Percentiles rank a stretch among this genome's conserved stretches.
Evolutionary conservation across 2,329 filamentous ascomycete genomes (phyloP).

Genomic region (Alternaria ethzedia): DNA sequence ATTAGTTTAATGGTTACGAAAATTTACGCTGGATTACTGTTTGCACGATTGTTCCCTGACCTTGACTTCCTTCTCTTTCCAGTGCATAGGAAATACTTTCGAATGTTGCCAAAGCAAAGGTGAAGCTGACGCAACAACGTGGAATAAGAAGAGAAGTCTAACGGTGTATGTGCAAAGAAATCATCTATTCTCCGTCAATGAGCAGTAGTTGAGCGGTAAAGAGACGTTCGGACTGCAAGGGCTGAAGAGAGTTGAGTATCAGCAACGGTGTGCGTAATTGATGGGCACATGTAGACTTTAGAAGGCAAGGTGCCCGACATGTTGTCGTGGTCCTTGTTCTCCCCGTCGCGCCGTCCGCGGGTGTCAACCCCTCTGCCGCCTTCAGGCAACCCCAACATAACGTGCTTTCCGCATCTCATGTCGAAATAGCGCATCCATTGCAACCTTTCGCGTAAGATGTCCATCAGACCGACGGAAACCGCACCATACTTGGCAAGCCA

Average conservation of each 20-base stretch:
- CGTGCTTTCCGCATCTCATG: not conserved
- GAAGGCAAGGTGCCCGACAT: not conserved
- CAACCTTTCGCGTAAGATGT: not conserved
- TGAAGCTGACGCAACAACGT: no score
- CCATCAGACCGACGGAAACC: conserved; percentile 7
- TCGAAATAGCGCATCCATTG: not conserved
- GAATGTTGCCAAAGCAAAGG: not conserved
- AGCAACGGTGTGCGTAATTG: not conserved
- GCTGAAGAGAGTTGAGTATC: not conserved
- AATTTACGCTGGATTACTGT: not conserved
- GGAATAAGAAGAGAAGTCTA: not conserved
- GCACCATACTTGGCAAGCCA: conserved; percentile 5
- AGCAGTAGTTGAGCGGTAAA: not conserved
- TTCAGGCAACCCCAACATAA: not conserved
- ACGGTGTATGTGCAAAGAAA: not conserved
- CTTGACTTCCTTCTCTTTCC: not conserved
- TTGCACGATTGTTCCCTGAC: not conserved
- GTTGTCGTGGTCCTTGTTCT: not conserved
- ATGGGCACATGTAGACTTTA: not conserved
- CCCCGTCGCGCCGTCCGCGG: not conserved
- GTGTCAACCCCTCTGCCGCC: not conserved
- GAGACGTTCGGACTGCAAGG: not conserved
- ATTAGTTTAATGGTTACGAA: not conserved
- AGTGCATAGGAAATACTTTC: not conserved
- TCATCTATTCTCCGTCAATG: not conserved